Base-by-base conservation (phyloP, 2,329 filamentous ascomycete genomes). In the Pseudophaeomoniella oleicola region DNA sequence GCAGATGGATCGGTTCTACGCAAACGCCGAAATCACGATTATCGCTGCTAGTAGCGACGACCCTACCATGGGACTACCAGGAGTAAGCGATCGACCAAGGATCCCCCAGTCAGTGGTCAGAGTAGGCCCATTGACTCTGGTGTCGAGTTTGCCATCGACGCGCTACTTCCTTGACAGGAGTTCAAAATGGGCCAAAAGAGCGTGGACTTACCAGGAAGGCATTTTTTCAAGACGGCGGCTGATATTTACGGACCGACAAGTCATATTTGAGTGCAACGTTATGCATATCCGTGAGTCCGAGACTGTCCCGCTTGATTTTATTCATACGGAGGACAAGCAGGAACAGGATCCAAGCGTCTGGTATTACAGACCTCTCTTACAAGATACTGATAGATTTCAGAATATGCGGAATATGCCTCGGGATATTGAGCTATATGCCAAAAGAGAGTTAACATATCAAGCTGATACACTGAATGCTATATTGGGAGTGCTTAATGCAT, bases 391-490 rank as follows among this genome's bases (percentile, higher is more conserved):
- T 14, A 15, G 5, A 16, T 6, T 5, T 14, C 13, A 32, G 14
- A 6, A 14, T 14, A n/a, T 16, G 5, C 5, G 30, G 30, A 32
- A 6, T 10, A 32, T 32, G 13, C 13, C 17, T 5, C 13, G 17
- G 13, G 17, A 32, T 16, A 32, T 32, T 5, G 30, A n/a, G 30
- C 10, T 15, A 5, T 32, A 6, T 16, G 31, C 16, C 17, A 17
- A 22, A 2, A 32, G 12, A 19, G 16, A 15, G 12, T 13, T 32
- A 16, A 32, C 14, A 14, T 27, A 15, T 19, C 29, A 16, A 13
- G 34, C 19, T 30, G 36, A 38, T 17, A 19, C 19, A 10, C 10
- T 15, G 32, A 38, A 15, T 36, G 18, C 27, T 41, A 14, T 32
- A 10, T 16, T 32, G 14, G 30, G 30, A 14, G 30, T 32, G 5